Conservation (phyloP, 805 yeast species). For the Sungouiella blattae region DNA sequence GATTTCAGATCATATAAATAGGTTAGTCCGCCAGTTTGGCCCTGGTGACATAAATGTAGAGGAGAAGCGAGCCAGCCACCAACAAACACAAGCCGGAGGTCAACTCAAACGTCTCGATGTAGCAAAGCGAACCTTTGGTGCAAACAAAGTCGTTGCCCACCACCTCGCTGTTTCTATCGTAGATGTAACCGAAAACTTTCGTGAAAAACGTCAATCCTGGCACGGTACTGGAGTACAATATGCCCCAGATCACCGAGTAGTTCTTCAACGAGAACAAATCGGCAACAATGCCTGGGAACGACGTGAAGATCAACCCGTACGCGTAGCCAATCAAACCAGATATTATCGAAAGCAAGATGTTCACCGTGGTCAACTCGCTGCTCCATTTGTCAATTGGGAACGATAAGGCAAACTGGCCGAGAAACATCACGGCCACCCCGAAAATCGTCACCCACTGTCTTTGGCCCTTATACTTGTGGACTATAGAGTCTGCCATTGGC, state of each 20-base stretch:
- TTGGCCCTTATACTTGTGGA: slow-evolving; percentile 20
- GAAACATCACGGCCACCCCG: slow-evolving; percentile 27
- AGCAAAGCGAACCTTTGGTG: slow-evolving; percentile 27
- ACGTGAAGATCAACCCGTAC: slow-evolving; percentile 32
- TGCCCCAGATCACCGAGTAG: slow-evolving; percentile 33
- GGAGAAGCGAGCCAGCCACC: slow-evolving; percentile 17
- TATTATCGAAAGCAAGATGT: slow-evolving; percentile 19
- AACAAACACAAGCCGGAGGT: slow-evolving; percentile 22
- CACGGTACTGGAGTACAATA: slow-evolving; percentile 30
- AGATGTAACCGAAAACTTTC: slow-evolving; percentile 28
- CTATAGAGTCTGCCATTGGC: slow-evolving; percentile 27
- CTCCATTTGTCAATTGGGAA: slow-evolving; percentile 12
- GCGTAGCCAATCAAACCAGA: slow-evolving; percentile 31
- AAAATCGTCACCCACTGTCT: slow-evolving; percentile 31
- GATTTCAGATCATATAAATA: too few species aligned
- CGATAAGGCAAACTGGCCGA: slow-evolving; percentile 23
- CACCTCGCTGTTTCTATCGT: slow-evolving; percentile 24
- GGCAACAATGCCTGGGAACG: slow-evolving; percentile 32
- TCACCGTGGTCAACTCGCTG: slow-evolving; percentile 11
- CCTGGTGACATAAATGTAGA: slow-evolving; percentile 3
- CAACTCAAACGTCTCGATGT: slow-evolving; percentile 22
- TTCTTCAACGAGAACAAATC: slow-evolving; percentile 31
- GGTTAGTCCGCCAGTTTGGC: too few species aligned
- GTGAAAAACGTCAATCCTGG: slow-evolving; percentile 30
- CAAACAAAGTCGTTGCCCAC: slow-evolving; percentile 16